phyloP scores from a whole-genome alignment of 345 rosid species.

The Ailanthus altissimus region DNA sequence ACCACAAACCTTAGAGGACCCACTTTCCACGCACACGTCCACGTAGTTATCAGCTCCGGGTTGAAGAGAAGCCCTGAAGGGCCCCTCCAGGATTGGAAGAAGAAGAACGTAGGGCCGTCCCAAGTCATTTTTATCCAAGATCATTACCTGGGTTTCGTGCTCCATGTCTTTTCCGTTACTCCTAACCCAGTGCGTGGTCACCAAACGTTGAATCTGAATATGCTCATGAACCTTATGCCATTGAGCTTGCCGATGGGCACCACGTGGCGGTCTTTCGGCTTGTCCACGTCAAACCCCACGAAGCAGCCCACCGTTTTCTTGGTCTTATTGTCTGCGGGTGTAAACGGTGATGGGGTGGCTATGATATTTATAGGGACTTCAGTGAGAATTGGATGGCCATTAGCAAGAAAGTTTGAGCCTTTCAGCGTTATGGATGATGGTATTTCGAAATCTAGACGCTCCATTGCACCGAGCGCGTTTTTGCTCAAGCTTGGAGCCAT shows the following conservation, averaged over 20 bases:
- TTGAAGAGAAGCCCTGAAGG: conserved; percentile 41
- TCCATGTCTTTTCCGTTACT: conserved; percentile 39
- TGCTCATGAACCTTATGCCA: conserved; percentile 35
- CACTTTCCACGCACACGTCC: conserved; percentile 46
- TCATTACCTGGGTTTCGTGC: conserved; percentile 38
- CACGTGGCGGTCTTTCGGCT: conserved; percentile 23
- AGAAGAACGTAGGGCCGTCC: conserved; percentile 36
- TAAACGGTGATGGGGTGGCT: conserved; percentile 16
- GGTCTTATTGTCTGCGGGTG: not conserved
- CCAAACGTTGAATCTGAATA: conserved; percentile 51
- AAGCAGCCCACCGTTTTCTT: conserved; percentile 27
- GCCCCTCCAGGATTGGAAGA: conserved; percentile 37
- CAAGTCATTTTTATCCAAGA: conserved; percentile 31
- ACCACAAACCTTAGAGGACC: conserved; percentile 35
- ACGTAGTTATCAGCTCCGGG: conserved; percentile 33
- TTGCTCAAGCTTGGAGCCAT: conserved; percentile 37
- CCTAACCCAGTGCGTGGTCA: conserved; percentile 47
- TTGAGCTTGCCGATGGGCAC: conserved; percentile 33
- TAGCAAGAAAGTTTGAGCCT: conserved; percentile 24
- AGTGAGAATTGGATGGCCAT: conserved; percentile 32
- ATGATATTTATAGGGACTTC: conserved; percentile 22
- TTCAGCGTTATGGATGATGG: conserved; percentile 16
- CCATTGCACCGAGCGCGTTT: not conserved
- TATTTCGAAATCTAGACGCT: not conserved
- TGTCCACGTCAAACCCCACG: conserved; percentile 34